Evolutionary conservation across 169 alveolate genomes (phyloP).

Genomic region (Nephromyces sp.): DNA sequence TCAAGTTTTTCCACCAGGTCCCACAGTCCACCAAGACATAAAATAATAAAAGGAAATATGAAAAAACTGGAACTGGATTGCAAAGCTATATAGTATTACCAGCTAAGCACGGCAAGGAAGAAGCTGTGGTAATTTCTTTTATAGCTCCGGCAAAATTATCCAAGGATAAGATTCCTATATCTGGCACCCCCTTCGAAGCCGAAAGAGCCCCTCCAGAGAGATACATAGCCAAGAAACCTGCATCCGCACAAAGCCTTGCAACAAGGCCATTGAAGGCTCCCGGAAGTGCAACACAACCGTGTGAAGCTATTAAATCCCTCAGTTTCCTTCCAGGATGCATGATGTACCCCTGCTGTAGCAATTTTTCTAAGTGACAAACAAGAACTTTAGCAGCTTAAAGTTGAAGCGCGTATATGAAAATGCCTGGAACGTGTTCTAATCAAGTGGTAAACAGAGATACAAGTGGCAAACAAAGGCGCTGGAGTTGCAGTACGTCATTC

Average conservation of each 20-base stretch:
- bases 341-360: no score
- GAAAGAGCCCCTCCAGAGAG: slow-evolving; percentile 72
- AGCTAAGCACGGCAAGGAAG: slow-evolving; percentile 17
- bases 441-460: no score
- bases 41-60: no score
- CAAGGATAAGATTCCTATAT: slow-evolving; percentile 50
- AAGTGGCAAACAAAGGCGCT: no score
- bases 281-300: slow-evolving; percentile 52
- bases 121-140: slow-evolving; percentile 1
- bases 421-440: no score
- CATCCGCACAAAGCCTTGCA: slow-evolving; percentile 38
- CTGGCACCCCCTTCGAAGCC: slow-evolving; percentile 69
- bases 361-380: no score
- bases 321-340: slow-evolving; percentile 26
- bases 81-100: not conserved
- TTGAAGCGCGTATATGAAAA: no score
- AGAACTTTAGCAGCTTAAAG: no score
- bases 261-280: slow-evolving; percentile 73
- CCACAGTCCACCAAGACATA: no score
- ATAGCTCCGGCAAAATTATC: slow-evolving; percentile 22
- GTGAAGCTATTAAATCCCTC: slow-evolving; percentile 42
- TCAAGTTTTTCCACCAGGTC: no score
- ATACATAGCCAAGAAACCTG: slow-evolving; percentile 63
- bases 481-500: no score
- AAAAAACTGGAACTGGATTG: no score